Evolutionary conservation across 78 protist genomes (phyloP), one percentile per base, ranked within the genome.

Genomic region (Dictyostelium intermedium): DNA sequence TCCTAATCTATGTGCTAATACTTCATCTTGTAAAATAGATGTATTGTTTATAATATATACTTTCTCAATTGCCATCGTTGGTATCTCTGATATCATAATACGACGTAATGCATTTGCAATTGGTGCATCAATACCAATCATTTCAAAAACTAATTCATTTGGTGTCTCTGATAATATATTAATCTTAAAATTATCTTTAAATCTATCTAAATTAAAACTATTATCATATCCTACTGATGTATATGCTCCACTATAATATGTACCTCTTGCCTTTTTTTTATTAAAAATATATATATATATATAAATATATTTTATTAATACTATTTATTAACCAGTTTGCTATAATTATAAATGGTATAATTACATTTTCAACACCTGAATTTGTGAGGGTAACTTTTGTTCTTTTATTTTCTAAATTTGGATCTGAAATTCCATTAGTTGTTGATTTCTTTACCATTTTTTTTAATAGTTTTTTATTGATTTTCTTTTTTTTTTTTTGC

Each of bases 71-170:
- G 99, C 99, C 98, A 99, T 97, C 5, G 99, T 97, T 25, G 99
- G 98, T 78, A 95, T 53, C 66, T 98, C 98, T 43, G 97, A 70
- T n/a, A 98, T 47, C 35, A 98, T 45, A 39, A 98, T 98, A 27
- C 99, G 95, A 23, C 99, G 91, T 9, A 98, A 2, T 23, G 99
- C 98, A 89, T 98, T 98, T 60, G 98, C 99, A 41, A 98, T 77
- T 9, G 99, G 77, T 47, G 98, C 97, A 79, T 98, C 98, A 20
- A 96, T 81, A 34, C 98, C 98, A 4, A 93, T 76, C 82, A 98
- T 14, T 85, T 98, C 99, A 34, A 98, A 97, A 32, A 92, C 96
- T 23, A 97, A 37, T 45, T 91, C 93, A 30, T 87, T 63, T 27
- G 85, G 91, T 76, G 85, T 84, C 14, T 83, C 85, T 73, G 89